phyloP scores from a whole-genome alignment of 2,329 filamentous ascomycete genomes.

The Nigrospora osmanthi region DNA sequence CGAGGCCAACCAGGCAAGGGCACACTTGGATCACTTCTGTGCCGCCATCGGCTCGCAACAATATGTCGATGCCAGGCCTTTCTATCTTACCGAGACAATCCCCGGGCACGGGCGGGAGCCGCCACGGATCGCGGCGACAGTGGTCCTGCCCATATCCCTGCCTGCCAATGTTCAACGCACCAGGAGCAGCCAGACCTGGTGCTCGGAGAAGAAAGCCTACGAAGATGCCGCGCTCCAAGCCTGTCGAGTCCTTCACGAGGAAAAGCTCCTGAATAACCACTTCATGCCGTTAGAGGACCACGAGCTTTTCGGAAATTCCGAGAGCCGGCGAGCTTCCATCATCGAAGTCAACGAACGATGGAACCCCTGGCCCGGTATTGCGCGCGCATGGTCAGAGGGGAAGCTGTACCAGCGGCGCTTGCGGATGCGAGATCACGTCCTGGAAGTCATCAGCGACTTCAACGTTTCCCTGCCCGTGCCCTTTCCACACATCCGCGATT shows the following conservation, averaged over 20 bases:
- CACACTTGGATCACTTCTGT: constrained; percentile 82
- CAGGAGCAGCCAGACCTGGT: constrained; percentile 51
- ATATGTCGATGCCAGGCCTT: constrained; percentile 58
- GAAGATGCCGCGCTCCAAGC: constrained; percentile 82
- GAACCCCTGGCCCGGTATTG: constrained; percentile 39
- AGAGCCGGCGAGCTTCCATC: constrained; percentile 23
- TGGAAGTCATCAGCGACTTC: constrained; percentile 25
- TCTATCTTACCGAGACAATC: constrained; percentile 49
- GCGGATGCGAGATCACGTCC: constrained; percentile 25
- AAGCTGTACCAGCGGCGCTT: constrained; percentile 22
- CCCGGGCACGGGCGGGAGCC: constrained; percentile 4
- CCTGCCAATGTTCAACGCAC: constrained; percentile 51
- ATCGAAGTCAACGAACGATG: constrained; percentile 27
- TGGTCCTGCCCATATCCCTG: constrained; percentile 65
- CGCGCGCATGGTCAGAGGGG: constrained; percentile 31
- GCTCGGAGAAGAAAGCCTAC: constrained; percentile 61
- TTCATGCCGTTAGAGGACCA: constrained; percentile 55
- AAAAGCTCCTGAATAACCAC: constrained; percentile 69
- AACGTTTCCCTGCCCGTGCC: constrained; percentile 33
- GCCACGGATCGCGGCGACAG: constrained; percentile 43
- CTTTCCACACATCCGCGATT: constrained; percentile 25
- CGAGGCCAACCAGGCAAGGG: constrained; percentile 63
- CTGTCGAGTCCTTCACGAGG: constrained; percentile 61
- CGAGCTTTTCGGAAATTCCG: constrained; percentile 27
- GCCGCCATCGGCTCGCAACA: constrained; percentile 45